phyloP scores from a whole-genome alignment of 805 yeast genomes.

The Candida jianshihensis region DNA sequence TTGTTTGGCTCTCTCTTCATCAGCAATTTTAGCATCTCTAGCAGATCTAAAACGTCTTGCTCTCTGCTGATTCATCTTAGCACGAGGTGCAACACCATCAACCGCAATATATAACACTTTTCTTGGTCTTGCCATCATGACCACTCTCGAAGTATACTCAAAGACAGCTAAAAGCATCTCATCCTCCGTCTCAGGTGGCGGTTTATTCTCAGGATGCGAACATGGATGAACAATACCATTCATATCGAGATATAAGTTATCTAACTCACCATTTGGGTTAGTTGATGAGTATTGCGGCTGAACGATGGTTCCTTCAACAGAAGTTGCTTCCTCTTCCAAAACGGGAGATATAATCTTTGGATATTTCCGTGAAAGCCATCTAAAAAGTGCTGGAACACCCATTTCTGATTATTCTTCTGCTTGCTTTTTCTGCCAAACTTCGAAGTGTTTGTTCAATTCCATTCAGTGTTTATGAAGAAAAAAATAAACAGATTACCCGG shows the following conservation, averaged over 20 bases:
- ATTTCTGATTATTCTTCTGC: conserved; percentile 33
- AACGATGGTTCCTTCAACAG: conserved; percentile 51
- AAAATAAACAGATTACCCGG: too few species aligned
- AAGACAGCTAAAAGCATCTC: conserved; percentile 95
- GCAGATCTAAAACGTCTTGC: conserved; percentile 91
- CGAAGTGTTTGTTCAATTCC: too few species aligned
- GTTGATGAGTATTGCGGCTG: conserved; percentile 67
- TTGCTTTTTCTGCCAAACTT: too few species aligned
- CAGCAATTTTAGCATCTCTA: conserved; percentile 75
- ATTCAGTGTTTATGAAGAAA: too few species aligned
- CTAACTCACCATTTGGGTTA: conserved; percentile 94
- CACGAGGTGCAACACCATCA: conserved; percentile 98
- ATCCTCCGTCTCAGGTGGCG: conserved; percentile 93
- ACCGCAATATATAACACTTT: conserved; percentile 92
- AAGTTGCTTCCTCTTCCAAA: conserved; percentile 58
- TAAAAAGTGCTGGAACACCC: conserved; percentile 97
- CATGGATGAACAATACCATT: conserved; percentile 99
- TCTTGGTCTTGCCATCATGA: conserved; percentile 91
- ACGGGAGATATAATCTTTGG: conserved; percentile 94
- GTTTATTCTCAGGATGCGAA: conserved; percentile 94
- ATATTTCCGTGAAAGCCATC: conserved; percentile 91
- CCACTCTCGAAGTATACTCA: conserved; percentile 84
- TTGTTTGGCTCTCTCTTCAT: conserved; percentile 54
- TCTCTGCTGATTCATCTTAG: conserved; percentile 96
- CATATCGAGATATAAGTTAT: conserved; percentile 92